Evolutionary conservation across 176 grass and related monocot species (phyloP).

Genomic region (Musa schizocarpa): DNA sequence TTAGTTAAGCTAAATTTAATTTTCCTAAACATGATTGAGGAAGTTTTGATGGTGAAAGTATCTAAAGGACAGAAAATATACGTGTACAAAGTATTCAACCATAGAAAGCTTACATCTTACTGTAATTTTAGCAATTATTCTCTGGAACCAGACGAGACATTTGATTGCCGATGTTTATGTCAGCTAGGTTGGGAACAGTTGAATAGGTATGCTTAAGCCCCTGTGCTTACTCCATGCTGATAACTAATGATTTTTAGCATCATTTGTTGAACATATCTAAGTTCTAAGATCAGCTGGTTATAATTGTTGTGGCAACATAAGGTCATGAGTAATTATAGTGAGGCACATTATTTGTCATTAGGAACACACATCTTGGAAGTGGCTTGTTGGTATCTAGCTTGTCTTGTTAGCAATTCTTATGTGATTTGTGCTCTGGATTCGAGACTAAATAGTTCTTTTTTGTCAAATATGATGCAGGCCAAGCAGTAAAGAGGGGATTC

Average conservation of each 20-base stretch:
- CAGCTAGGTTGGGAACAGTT: background rate
- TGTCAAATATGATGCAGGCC: background rate
- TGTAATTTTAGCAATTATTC: background rate
- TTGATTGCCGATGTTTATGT: background rate
- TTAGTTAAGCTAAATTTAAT: background rate
- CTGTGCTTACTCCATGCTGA: no score
- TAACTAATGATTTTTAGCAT: background rate
- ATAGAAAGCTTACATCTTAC: no score
- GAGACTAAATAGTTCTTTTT: background rate
- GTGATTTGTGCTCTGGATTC: background rate
- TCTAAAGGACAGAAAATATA: no score
- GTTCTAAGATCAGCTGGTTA: background rate
- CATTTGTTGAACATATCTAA: background rate
- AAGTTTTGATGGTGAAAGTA: no score
- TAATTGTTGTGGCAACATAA: background rate
- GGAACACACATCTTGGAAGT: background rate
- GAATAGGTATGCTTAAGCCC: no score
- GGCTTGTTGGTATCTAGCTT: background rate
- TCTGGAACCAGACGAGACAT: background rate
- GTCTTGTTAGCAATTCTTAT: background rate
- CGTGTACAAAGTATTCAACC: no score
- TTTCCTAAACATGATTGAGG: no score
- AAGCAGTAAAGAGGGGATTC: background rate
- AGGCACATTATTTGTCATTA: background rate
- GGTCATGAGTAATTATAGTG: no score